Base-by-base conservation (phyloP, 2,329 filamentous ascomycete genomes). In the Cryphonectria japonica region DNA sequence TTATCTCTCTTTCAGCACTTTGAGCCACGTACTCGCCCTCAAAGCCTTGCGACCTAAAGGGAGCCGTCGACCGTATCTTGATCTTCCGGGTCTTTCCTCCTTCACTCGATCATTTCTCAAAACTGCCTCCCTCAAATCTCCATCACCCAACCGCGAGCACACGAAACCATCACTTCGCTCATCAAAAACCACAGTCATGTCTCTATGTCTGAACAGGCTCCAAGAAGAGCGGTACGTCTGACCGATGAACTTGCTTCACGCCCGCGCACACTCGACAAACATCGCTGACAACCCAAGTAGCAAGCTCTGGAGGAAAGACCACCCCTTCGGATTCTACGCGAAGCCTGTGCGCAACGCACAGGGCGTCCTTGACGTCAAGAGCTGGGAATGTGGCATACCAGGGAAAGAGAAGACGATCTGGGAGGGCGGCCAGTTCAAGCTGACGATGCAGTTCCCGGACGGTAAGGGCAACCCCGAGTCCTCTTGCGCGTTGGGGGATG, bases 361-460 rank as follows among this genome's bases (percentile, higher is more conserved):
- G 75, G 95, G 94, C 69, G 89, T 94, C 1, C 87, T 98, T 67
- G 96, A 99, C 79, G 86, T 99, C 74, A 97, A 98, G 87, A 89
- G 90, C 75, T 99, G 96, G 96, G 95, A 98, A 77, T 98, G 96
- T 78, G 95, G 95, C 60, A 93, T 99, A 60, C 96, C 96, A 3
- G 96, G 97, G 78, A 98, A 97, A 80, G 91, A 97, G 72, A 96
- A 97, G 85, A 99, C 97, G 0, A 91, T 98, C 32, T 99, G 96
- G 96, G 95, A 97, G 78, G 95, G 95, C n/a, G 96, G 96, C 1
- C 84, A 98, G 14, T 98, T 98, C 85, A 99, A 98, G 85, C 85
- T 99, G 71, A 94, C 92, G 71, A 92, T 99, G 77, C 90, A 88
- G 14, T 99, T 99, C 77, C 96, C 97, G 0, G 96, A 99, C 78